A percentile compares a stretch with the other conserved stretches of the same genome.
Evolutionary conservation across 108 stramenopile species (phyloP).

Genomic region (Schizochytrium sp.): DNA sequence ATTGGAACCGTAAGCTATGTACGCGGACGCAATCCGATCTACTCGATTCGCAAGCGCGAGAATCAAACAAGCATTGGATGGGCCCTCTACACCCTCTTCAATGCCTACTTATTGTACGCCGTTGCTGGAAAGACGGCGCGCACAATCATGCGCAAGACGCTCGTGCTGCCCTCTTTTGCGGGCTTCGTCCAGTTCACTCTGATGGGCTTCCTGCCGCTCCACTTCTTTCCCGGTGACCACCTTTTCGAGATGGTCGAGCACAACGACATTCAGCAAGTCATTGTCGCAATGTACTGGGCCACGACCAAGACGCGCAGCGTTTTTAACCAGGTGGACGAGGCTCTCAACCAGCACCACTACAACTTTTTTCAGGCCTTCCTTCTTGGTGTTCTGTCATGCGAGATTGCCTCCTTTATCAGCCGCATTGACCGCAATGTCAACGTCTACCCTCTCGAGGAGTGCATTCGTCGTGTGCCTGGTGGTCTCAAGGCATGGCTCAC

Average conservation of each 20-base stretch:
- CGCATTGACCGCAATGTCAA: neutral
- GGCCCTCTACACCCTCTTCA: neutral
- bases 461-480: neutral
- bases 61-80: neutral
- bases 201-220: neutral
- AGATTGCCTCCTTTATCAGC: neutral
- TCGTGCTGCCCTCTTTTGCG: neutral
- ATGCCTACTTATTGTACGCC: neutral
- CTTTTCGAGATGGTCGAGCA: neutral
- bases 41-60: neutral
- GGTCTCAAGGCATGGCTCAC: neutral
- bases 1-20: neutral
- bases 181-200: neutral
- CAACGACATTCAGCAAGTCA: neutral
- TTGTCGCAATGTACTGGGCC: neutral
- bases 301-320: neutral
- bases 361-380: neutral
- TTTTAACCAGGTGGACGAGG: neutral
- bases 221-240: slow-evolving; percentile 9
- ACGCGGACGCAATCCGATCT: neutral
- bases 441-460: neutral
- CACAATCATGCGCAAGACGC: neutral
- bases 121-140: neutral
- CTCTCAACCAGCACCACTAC: neutral
- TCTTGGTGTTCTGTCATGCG: neutral